A percentile compares a stretch with the other conserved stretches of the same genome.
These are phyloP conservation scores for Phytophthora megakarya DNA, from an alignment of 352 stramenopile species.

Conservation along the genomic window DNA sequence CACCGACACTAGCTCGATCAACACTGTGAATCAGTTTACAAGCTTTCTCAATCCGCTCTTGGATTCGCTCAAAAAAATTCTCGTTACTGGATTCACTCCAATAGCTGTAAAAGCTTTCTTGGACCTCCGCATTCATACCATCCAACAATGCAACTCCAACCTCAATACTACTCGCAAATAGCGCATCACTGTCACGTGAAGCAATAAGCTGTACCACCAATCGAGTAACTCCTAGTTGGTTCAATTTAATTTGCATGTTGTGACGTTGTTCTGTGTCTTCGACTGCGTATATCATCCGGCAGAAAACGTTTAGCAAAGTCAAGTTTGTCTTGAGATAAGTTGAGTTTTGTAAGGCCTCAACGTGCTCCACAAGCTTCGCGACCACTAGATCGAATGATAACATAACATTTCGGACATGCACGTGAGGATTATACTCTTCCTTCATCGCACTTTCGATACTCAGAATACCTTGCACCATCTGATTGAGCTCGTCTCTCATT, in stretches of 20 bases:
- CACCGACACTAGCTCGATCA: conserved; percentile 29
- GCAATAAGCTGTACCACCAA: conserved; percentile 72
- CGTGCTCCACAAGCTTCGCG: conserved; percentile 60
- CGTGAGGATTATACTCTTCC: conserved; percentile 51
- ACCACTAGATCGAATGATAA: conserved; percentile 76
- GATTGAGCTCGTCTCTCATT: conserved; percentile 72
- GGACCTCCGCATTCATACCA: conserved; percentile 79
- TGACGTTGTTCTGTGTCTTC: conserved; percentile 54
- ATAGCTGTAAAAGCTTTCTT: conserved; percentile 67
- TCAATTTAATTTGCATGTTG: conserved; percentile 72
- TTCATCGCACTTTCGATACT: conserved; percentile 50
- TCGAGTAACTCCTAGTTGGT: conserved; percentile 60
- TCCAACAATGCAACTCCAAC: conserved; percentile 71
- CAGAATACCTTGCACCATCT: conserved; percentile 75
- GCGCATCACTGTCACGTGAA: conserved; percentile 50
- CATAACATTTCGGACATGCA: conserved; percentile 45
- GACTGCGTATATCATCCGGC: conserved; percentile 71
- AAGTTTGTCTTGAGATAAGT: conserved; percentile 73
- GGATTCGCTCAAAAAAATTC: conserved; percentile 60
- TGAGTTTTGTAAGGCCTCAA: conserved; percentile 56
- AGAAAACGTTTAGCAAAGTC: conserved; percentile 74
- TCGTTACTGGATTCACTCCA: conserved; percentile 42
- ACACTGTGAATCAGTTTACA: conserved; percentile 48
- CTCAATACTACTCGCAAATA: conserved; percentile 65
- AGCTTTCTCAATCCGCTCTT: conserved; percentile 52